These are phyloP conservation scores for Platanthera zijinensis DNA, from an alignment of 106 monocot species.

Conservation along the genomic window DNA sequence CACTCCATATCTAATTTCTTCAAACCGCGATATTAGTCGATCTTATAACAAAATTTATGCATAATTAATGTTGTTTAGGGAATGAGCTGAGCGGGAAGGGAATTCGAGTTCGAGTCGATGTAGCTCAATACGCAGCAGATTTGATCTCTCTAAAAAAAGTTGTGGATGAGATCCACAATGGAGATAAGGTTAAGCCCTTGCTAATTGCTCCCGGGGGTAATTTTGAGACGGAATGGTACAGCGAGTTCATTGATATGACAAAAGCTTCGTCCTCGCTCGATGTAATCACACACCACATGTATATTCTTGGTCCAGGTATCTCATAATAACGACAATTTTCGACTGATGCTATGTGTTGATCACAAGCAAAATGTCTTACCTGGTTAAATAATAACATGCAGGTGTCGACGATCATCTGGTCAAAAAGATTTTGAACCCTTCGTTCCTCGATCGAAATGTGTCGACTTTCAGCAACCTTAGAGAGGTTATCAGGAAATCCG, in stretches of 20 bases:
- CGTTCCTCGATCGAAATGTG: slow-evolving; percentile 49
- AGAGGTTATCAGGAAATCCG: slow-evolving; percentile 28
- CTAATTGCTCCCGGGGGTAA: slow-evolving; percentile 60
- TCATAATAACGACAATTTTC: background rate
- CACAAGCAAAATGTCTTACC: background rate
- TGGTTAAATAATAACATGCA: background rate
- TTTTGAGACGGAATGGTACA: slow-evolving; percentile 69
- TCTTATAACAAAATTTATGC: too few relatives aligned
- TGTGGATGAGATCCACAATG: slow-evolving; percentile 43
- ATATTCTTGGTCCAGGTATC: slow-evolving; percentile 85
- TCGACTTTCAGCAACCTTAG: slow-evolving; percentile 46
- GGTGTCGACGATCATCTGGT: slow-evolving; percentile 59
- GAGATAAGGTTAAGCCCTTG: slow-evolving; percentile 37
- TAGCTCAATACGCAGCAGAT: slow-evolving; percentile 66
- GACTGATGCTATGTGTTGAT: background rate
- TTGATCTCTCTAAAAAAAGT: slow-evolving; percentile 44
- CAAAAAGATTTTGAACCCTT: slow-evolving; percentile 62
- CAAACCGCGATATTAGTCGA: too few relatives aligned
- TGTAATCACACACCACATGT: slow-evolving; percentile 52
- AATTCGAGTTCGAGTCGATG: slow-evolving; percentile 51
- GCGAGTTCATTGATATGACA: slow-evolving; percentile 40
- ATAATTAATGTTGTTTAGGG: slow-evolving; percentile 53
- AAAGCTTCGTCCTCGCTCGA: slow-evolving; percentile 29
- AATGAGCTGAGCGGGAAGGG: slow-evolving; percentile 29
- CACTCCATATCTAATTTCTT: too few relatives aligned